Evolutionary conservation across 805 yeast species (phyloP), one percentile per base, ranked within the genome.

Genomic region (Starmera pachycereana): DNA sequence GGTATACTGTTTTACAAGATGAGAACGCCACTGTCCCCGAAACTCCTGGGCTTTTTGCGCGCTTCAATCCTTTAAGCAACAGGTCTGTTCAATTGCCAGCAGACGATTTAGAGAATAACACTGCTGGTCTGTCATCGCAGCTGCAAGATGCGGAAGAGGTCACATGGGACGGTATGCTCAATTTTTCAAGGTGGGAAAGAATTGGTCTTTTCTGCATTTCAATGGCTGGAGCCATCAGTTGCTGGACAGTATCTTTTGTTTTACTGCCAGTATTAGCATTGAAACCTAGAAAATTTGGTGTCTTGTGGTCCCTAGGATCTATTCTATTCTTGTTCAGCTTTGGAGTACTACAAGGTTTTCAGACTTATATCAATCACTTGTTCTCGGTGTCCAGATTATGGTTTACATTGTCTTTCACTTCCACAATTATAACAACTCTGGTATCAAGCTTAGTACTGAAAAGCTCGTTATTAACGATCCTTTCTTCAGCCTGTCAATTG

Each of bases 321-420:
- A 55, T 92, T 12, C 62, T 92, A 35, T 90, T 92, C 61, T 85
- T 92, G 14, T 56, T 85, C 6, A 85, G 96, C 30, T 92, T 92
- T 62, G 97, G 96, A 2, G 76, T 87, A 14, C 63, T 90, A 18
- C 96, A 88, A 65, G 98, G 98, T 0, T 97, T 97, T 0, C 69
- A 76, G n/a, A 78, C 80, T 30, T 92, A 87, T 57, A 45, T 76
- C 33, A 65, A 67, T 37, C 97, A 90, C 57, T 68, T 92, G 45
- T 58, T 82, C 6, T 80, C 95, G 4, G 71, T 73, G 31, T 82
- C 78, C 38, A 71, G 98, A 49, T 65, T 90, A 35, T 78, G 89
- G 35, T 90, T 92, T 58, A 79, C 96, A 0, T 48, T 72, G 10
- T 77, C 87, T 32, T 90, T 87, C 60, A 83, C 90, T 50, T 74